These are phyloP conservation scores for Dispira simplex DNA, from an alignment of 192 early-diverging fungal species.

Conservation along the genomic window DNA sequence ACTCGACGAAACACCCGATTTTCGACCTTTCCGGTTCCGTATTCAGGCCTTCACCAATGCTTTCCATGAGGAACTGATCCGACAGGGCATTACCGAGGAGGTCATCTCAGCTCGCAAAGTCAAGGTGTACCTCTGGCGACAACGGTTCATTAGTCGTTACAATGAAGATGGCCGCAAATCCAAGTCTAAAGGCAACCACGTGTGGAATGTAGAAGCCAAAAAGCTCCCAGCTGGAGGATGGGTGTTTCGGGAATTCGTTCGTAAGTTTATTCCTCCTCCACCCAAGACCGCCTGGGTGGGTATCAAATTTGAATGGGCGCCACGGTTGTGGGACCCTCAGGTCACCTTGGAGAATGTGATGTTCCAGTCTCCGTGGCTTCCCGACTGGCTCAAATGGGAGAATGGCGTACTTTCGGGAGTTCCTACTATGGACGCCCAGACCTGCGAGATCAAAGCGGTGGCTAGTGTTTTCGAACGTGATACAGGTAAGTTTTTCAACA, in stretches of 20 bases:
- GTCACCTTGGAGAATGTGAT: conserved; percentile 51
- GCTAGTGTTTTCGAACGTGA: background rate
- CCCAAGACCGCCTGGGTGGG: conserved; percentile 49
- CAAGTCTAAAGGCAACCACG: conserved; percentile 63
- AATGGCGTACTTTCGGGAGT: conserved; percentile 49
- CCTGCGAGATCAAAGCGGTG: conserved; percentile 37
- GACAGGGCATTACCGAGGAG: conserved; percentile 43
- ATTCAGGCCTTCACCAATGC: conserved; percentile 69
- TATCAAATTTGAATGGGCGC: conserved; percentile 43
- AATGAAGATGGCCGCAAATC: conserved; percentile 69
- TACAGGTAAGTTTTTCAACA: no score
- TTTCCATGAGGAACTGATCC: conserved; percentile 46
- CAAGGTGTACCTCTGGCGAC: conserved; percentile 56
- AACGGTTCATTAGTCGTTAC: conserved; percentile 61
- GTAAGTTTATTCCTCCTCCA: conserved; percentile 45
- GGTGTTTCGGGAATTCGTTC: conserved; percentile 56
- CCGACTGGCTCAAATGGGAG: conserved; percentile 58
- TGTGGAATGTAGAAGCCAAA: conserved; percentile 71
- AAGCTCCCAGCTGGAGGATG: conserved; percentile 45
- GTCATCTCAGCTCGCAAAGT: conserved; percentile 44
- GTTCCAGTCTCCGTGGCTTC: conserved; percentile 53
- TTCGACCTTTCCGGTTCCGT: conserved; percentile 71
- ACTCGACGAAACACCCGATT: conserved; percentile 50
- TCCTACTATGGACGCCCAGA: conserved; percentile 35
- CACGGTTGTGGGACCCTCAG: conserved; percentile 63